These are phyloP conservation scores for Pulveroboletus sp. DNA, from an alignment of 768 basidiomycete genomes.

Conservation along the genomic window DNA sequence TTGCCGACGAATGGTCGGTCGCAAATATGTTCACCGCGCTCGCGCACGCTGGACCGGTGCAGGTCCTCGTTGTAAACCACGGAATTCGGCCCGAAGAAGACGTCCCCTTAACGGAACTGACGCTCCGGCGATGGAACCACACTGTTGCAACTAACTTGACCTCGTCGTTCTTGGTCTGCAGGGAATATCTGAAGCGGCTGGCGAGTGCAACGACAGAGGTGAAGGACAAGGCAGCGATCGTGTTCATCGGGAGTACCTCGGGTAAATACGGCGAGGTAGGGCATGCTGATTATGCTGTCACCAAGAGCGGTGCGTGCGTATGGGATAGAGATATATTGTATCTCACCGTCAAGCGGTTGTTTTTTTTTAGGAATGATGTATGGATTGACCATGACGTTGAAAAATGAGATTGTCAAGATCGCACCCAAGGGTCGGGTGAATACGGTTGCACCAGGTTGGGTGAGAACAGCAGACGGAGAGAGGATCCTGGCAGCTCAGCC, in stretches of 20 bases:
- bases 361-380: slow-evolving; percentile 62
- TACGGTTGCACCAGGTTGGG: slow-evolving; percentile 67
- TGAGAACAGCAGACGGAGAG: slow-evolving; percentile 61
- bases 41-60: slow-evolving; percentile 45
- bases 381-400: slow-evolving; percentile 62
- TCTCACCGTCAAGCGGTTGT: neutral
- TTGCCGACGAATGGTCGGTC: slow-evolving; percentile 57
- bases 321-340: neutral
- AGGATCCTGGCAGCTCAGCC: slow-evolving; percentile 57
- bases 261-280: slow-evolving; percentile 73
- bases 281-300: slow-evolving; percentile 63
- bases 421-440: slow-evolving; percentile 73
- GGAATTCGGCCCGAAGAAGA: slow-evolving; percentile 47
- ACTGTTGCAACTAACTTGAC: slow-evolving; percentile 66
- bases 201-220: slow-evolving; percentile 33
- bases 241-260: slow-evolving; percentile 68
- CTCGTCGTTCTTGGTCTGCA: slow-evolving; percentile 62
- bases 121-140: slow-evolving; percentile 58
- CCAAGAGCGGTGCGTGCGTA: slow-evolving; percentile 56
- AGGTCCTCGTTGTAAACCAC: slow-evolving; percentile 62
- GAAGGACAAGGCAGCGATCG: slow-evolving; percentile 56
- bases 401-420: slow-evolving; percentile 80
- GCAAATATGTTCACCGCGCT: slow-evolving; percentile 43
- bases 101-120: slow-evolving; percentile 53
- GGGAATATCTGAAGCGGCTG: slow-evolving; percentile 55